Percentiles rank a stretch among this genome's conserved stretches.
phyloP scores from a whole-genome alignment of 202 grass and related monocot species.

The Carex sylvatica region DNA sequence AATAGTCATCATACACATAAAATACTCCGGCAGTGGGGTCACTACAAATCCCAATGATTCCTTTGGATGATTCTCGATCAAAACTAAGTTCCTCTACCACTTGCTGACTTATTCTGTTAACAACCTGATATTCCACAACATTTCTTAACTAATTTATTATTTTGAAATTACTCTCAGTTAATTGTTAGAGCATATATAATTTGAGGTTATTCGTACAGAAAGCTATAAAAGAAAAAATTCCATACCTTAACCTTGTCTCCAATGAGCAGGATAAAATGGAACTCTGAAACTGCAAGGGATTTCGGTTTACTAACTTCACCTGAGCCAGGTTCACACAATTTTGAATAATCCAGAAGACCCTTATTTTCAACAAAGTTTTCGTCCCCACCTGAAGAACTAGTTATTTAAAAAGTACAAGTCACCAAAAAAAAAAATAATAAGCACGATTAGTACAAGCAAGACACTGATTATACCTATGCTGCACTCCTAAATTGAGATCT shows the following conservation, averaged over 20 bases:
- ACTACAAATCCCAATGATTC: conserved; percentile 84
- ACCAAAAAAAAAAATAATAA: neutral
- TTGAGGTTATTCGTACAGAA: neutral
- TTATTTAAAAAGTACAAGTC: conserved; percentile 25
- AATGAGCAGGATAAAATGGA: conserved; percentile 89
- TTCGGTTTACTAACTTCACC: conserved; percentile 49
- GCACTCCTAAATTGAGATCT: conserved; percentile 92
- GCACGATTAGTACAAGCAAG: neutral
- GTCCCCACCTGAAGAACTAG: conserved; percentile 77
- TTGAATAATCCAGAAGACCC: conserved; percentile 90
- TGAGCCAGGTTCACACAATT: conserved; percentile 46
- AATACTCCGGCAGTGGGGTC: conserved; percentile 86
- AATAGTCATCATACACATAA: conserved; percentile 91
- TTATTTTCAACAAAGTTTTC: conserved; percentile 99
- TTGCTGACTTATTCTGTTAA: conserved; percentile 95
- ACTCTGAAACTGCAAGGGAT: conserved; percentile 90
- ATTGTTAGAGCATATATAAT: neutral
- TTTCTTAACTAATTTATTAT: neutral
- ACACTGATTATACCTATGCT: conserved; percentile 65
- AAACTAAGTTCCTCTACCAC: conserved; percentile 84
- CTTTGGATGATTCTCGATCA: conserved; percentile 79
- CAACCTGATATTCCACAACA: conserved; percentile 47
- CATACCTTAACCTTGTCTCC: conserved; percentile 87
- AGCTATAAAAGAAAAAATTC: neutral
- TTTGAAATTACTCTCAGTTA: neutral